Base-by-base conservation (phyloP, 2,329 filamentous ascomycete genomes). In the Ophiosphaerella narmari region DNA sequence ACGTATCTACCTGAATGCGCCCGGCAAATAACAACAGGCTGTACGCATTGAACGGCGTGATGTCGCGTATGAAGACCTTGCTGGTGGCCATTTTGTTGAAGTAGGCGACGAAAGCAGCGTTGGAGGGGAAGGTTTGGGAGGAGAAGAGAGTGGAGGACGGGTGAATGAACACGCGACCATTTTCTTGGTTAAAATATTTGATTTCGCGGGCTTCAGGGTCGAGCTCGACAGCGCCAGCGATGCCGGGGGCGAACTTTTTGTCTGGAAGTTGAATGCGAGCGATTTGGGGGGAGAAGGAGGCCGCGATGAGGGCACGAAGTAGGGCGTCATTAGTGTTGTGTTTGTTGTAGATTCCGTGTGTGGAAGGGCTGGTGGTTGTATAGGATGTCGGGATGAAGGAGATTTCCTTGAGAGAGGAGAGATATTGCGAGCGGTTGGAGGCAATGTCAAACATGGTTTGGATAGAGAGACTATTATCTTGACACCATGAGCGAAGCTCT, bases 1-100 rank as follows among this genome's bases (percentile, higher is more conserved):
- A 78, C 0, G 91, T 96, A 74, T 97, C 94, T 3, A 97, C 84
- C 52, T 86, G 84, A 43, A 97, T 91, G 2, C 85, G 80, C 0
- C 94, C 94, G 1, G 87, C 89, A 74, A 99, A 97, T 50, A 99
- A 81, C 23, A 99, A 83, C 31, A 97, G 78, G 0, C 88, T 88
- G 71, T 93, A 97, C 0, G 89, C 86, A 66, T 96, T 97, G 73
- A 97, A 93, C 1, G 94, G 94, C 12, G 93, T 97, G 39, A 97
- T 75, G 66, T 97, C 93, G 18, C 93, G 81, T 21, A 97, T 85
- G 68, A 96, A 97, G 2, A 96, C 85, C 77, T 97, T 97, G 68
- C 84, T 89, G 1, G 92, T 97, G 3, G 89, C 86, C 76, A 97
- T 94, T 74, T 96, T 91, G 44, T 83, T 89, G 73, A 97, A 97